Percentiles rank a stretch among this genome's conserved stretches.
Evolutionary conservation across 2,329 filamentous ascomycete genomes (phyloP).

Genomic region (Aureobasidium vineae): DNA sequence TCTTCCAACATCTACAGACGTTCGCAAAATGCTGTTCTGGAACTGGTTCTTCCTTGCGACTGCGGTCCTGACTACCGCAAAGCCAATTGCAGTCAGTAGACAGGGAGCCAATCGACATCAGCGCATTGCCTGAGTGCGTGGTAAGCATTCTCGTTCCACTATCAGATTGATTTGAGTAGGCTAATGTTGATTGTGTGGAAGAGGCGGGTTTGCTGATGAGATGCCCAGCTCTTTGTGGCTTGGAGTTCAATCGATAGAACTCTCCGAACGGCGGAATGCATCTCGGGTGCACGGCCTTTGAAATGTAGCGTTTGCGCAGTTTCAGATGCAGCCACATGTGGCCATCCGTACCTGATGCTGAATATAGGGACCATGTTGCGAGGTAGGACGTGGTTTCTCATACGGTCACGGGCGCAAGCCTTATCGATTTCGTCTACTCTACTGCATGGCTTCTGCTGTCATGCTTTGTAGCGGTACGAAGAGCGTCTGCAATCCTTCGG

Average conservation of each 20-base stretch:
- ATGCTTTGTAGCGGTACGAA: not conserved
- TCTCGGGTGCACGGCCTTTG: not conserved
- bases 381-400: not conserved
- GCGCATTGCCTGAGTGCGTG: no score
- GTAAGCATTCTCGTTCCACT: no score
- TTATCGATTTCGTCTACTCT: not conserved
- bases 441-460: conserved; percentile 5
- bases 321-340: not conserved
- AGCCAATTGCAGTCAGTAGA: no score
- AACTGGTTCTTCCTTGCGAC: no score
- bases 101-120: no score
- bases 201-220: no score
- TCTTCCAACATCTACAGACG: no score
- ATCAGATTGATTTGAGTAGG: no score
- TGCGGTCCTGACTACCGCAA: no score
- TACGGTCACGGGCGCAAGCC: not conserved
- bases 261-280: not conserved
- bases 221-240: no score
- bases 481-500: not conserved
- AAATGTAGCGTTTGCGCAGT: not conserved
- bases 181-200: no score
- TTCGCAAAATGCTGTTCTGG: no score
- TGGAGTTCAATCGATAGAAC: not conserved
- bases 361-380: not conserved
- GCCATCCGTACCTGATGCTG: not conserved